Base-by-base conservation (phyloP, 441 rosid species). In the Euphorbia schlechtendalii region DNA sequence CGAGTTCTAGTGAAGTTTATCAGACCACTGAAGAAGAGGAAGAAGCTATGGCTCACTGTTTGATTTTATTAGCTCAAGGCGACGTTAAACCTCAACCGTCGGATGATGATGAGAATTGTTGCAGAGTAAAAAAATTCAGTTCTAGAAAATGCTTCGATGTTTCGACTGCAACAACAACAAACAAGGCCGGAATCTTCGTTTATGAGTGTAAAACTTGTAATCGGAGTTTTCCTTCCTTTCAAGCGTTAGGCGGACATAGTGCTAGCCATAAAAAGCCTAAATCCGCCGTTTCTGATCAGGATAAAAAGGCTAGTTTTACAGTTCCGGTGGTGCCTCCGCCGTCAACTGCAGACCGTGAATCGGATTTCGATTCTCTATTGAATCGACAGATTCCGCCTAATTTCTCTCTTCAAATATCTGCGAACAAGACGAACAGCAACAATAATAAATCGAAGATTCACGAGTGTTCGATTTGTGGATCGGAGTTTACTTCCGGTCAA, bases 231-330 rank as follows among this genome's bases (percentile, higher is more conserved):
- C 83, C 93, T 13, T 93, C 99, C 10, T 90, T 93, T 60, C 99
- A 93, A 72, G 97, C 99, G 8, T 76, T 93, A 4, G 99, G 99
- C 4, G 99, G 99, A 4, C 99, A 93, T 72, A 79, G 95, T 51
- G 97, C 99, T 0, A 90, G 99, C 71, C 99, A 93, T 80, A 93
- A 87, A 74, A 88, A 81, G 70, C 87, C 90, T 1, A 92, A 82
- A 71, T 36, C 66, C 55, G 49, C 14, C 0, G 43, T 21, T 21
- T 17, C 20, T 8, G 51, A 46, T 46, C 82, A 80, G 0, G 89
- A 80, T 69, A 79, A 82, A 30, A 82, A 64, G 61, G 27, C 72
- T 11, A 9, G 46, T n/a, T 3, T 45, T 56, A 18, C 25, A 28
- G 63, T 11, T 53, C 63, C 67, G n/a, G 67, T 69, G 1, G 62